These are phyloP conservation scores for Starmera pachycereana DNA, from an alignment of 805 yeast species.

Conservation along the genomic window DNA sequence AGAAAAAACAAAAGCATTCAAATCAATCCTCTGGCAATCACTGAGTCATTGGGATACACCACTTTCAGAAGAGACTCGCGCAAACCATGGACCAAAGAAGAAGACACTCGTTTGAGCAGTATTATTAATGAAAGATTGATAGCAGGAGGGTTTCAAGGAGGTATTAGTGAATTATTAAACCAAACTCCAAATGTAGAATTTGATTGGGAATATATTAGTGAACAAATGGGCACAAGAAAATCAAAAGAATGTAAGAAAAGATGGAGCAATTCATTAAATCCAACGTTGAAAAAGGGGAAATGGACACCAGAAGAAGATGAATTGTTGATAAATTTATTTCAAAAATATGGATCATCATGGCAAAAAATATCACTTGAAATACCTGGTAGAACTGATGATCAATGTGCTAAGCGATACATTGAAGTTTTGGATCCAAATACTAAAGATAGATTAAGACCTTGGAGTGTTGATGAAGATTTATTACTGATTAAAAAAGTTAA, in stretches of 20 bases:
- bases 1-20: slow-evolving; percentile 17
- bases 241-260: slow-evolving; percentile 80
- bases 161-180: slow-evolving; percentile 21
- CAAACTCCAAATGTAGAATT: slow-evolving; percentile 23
- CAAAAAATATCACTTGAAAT: slow-evolving; percentile 69
- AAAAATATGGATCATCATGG: slow-evolving; percentile 74
- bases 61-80: slow-evolving; percentile 56
- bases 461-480: slow-evolving; percentile 75
- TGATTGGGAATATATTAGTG: slow-evolving; percentile 55
- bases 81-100: slow-evolving; percentile 67
- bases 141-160: slow-evolving; percentile 24
- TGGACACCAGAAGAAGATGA: slow-evolving; percentile 83
- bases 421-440: slow-evolving; percentile 82
- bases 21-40: slow-evolving; percentile 36
- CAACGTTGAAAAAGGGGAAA: slow-evolving; percentile 68
- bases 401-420: slow-evolving; percentile 83
- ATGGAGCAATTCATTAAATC: slow-evolving; percentile 82
- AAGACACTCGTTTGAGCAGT: slow-evolving; percentile 46
- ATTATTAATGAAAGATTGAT: slow-evolving; percentile 29
- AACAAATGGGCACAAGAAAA: slow-evolving; percentile 41
- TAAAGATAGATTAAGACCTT: slow-evolving; percentile 63
- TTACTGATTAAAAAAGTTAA: slow-evolving; percentile 57
- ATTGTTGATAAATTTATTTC: slow-evolving; percentile 49
- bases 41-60: slow-evolving; percentile 66
- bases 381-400: slow-evolving; percentile 86